Base-by-base conservation (phyloP, 2,329 filamentous ascomycete genomes). In the Periconia sp. region DNA sequence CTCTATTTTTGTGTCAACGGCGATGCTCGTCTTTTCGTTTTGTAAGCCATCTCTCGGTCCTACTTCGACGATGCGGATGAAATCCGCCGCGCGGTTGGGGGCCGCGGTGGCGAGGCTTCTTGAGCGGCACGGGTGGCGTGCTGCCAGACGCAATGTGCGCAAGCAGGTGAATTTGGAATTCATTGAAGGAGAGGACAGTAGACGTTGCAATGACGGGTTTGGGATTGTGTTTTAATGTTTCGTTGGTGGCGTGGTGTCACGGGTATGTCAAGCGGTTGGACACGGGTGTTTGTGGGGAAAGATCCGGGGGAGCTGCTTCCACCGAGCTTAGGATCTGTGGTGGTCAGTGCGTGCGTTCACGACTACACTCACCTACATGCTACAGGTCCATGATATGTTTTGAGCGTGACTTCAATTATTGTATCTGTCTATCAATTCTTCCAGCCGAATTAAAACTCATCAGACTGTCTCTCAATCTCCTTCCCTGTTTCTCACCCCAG, bases 31-130 rank as follows among this genome's bases (percentile, higher is more conserved):
- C 75, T 89, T 89, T 77, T 94, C 89, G 69, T 94, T 95, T 71
- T 96, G 91, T 49, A 95, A 76, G n/a, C 91, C 91, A 77, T 95
- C 91, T 60, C 91, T 82, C 33, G 91, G 90, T 9, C 90, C 90
- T 57, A 95, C 91, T 77, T 95, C 91, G 57, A 94, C 87, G 40
- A 95, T 86, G 41, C 81, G 76, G 40, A 84, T 79, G 57, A 76
- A 70, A 61, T 80, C 77, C 49, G 58, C 55, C 49, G 58, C 55
- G 49, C 66, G 65, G 61, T 54, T 68, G 60, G 62, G 53, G n/a
- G 69, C 61, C 52, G 70, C 60, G 35, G 71, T 68, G 41, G 70
- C 69, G 57, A 71, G 70, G 18, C 58, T 59, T 50, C 71, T 55
- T 37, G 33, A 11, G 41, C 56, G 62, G 47, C 58, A 62, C 40